phyloP scores from a whole-genome alignment of 2,329 filamentous ascomycete genomes.

The Coniochaeta sp. region DNA sequence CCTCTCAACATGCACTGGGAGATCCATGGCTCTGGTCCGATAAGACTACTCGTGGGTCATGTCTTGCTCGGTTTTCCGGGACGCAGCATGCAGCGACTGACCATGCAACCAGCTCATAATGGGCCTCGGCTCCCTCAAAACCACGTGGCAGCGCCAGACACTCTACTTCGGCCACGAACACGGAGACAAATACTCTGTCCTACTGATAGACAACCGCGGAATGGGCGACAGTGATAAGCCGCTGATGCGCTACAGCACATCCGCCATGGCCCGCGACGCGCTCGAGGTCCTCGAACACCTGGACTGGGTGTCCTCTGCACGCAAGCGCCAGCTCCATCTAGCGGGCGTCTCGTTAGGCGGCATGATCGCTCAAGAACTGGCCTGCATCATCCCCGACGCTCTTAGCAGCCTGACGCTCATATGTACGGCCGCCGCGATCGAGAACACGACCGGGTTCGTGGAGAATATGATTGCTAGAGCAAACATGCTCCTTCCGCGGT shows the following conservation, averaged over 20 bases:
- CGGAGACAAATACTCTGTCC: conserved; percentile 59
- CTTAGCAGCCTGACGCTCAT: conserved; percentile 51
- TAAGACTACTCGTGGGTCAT: conserved; percentile 63
- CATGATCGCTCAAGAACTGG: conserved; percentile 86
- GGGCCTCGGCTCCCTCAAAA: conserved; percentile 64
- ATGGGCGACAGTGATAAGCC: conserved; percentile 78
- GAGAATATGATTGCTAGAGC: conserved; percentile 56
- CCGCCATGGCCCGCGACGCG: conserved; percentile 74
- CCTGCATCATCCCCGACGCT: conserved; percentile 41
- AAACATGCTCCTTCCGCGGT: conserved; percentile 60
- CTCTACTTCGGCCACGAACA: conserved; percentile 71
- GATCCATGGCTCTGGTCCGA: conserved; percentile 67
- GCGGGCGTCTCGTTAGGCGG: conserved; percentile 80
- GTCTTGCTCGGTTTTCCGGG: not conserved
- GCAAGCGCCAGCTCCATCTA: conserved; percentile 50
- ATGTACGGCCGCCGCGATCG: conserved; percentile 53
- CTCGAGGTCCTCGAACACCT: conserved; percentile 64
- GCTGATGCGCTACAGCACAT: conserved; percentile 68
- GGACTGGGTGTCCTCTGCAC: conserved; percentile 47
- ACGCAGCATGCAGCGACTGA: not conserved
- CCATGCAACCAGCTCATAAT: conserved; percentile 58
- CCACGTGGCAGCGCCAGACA: conserved; percentile 77
- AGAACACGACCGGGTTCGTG: conserved; percentile 53
- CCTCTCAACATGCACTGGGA: conserved; percentile 74
- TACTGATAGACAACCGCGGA: conserved; percentile 79